Evolutionary conservation across 2,329 filamentous ascomycete genomes (phyloP).

Genomic region (Sphaerostilbella broomeana): DNA sequence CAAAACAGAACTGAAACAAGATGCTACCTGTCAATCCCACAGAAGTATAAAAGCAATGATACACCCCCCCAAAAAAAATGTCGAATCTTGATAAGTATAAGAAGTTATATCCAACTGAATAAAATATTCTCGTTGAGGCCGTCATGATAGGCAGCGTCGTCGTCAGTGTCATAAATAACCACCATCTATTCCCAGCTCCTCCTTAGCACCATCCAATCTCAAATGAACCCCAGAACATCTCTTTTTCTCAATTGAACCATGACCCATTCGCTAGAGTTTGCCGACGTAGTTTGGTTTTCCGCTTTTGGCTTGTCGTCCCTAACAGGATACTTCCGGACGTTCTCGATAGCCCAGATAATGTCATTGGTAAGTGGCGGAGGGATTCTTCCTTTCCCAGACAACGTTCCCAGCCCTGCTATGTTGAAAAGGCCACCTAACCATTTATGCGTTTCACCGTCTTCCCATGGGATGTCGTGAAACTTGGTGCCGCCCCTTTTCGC

Average conservation of each 20-base stretch:
- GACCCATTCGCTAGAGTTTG: constrained; percentile 1
- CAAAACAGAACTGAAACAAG: too few species aligned
- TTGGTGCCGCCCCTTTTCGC: constrained; percentile 27
- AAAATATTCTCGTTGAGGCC: too few species aligned
- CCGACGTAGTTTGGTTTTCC: background rate
- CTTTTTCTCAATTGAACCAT: constrained; percentile 3
- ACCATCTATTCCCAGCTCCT: background rate
- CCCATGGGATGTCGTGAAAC: constrained; percentile 50
- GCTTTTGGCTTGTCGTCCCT: background rate
- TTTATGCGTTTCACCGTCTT: constrained; percentile 41
- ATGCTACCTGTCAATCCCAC: too few species aligned
- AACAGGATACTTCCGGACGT: constrained; percentile 37
- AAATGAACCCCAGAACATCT: constrained; percentile 9
- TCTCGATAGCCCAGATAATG: constrained; percentile 41
- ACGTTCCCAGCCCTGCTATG: constrained; percentile 41
- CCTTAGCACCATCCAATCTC: background rate
- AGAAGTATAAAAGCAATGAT: too few species aligned
- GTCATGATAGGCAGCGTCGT: background rate
- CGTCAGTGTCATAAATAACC: too few species aligned
- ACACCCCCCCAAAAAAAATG: too few species aligned
- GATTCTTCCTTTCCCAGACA: constrained; percentile 40
- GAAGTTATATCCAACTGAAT: too few species aligned
- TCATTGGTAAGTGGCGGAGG: constrained; percentile 40
- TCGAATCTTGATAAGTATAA: too few species aligned
- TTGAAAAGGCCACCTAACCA: constrained; percentile 42